Evolutionary conservation across 768 basidiomycete genomes (phyloP), one percentile per base, ranked within the genome.

Genomic region (Pulveroboletus sp.): DNA sequence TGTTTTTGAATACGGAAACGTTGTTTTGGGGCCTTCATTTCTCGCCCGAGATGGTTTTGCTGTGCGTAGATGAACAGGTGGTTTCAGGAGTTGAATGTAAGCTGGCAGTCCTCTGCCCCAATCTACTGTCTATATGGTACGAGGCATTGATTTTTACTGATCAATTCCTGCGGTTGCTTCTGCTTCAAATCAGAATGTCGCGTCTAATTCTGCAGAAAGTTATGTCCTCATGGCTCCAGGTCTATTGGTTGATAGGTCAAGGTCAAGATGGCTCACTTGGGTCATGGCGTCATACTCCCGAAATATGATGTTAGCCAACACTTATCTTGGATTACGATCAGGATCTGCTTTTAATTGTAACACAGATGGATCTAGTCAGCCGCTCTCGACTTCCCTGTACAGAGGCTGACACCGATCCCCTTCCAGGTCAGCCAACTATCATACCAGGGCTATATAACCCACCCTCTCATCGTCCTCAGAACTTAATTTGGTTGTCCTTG

Each of bases 321-420:
- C 40, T 19, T 11, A 27, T 17, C 14, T 5, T 17, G 27, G 4
- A 29, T 40, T 27, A 3, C n/a, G n/a, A 35, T 35, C 34, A 17
- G 4, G 34, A 35, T n/a, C 6, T 35, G n/a, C 34, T 29, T 29
- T 29, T 11, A 27, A 27, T 29, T 11, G 8, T 11, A 29, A 7
- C 33, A 16, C n/a, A 38, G 39, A 14, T 11, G 4, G 8, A 13
- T n/a, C 23, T 3, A 10, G 2, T 39, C 25, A 10, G 34, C 32
- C 52, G 12, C 23, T 54, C 19, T 33, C 27, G 37, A 37, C 32
- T 11, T 2, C 12, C 14, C 10, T n/a, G 9, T 13, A 10, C 29
- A 11, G 49, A 45, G 50, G 60, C 52, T 62, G 47, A 49, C 56
- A 19, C 16, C 37, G 27, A 40, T 10, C 16, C 24, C 16, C 21